Evolutionary conservation across 352 stramenopile species (phyloP).

Genomic region (Phytopythium aichiense): DNA sequence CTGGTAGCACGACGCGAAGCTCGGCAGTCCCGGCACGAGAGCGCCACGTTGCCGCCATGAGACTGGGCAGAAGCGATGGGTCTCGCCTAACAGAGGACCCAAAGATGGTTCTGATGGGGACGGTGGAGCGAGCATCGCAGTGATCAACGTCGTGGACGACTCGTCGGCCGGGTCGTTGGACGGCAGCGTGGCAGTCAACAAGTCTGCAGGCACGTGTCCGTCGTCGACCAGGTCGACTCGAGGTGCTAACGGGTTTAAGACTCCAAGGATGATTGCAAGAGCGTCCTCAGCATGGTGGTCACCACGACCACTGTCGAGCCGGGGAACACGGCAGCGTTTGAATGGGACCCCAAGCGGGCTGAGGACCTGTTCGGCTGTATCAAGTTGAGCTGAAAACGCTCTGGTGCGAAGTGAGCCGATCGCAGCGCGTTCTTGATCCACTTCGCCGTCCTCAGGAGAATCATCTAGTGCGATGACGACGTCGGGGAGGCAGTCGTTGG

Average conservation of each 20-base stretch:
- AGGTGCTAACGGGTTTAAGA: conserved; percentile 37
- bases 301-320: neutral
- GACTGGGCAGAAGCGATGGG: conserved; percentile 56
- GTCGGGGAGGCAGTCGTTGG: conserved; percentile 46
- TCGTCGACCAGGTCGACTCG: conserved; percentile 39
- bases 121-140: neutral
- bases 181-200: neutral
- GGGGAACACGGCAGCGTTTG: conserved; percentile 5
- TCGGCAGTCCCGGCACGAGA: conserved; percentile 37
- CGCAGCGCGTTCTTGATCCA: conserved; percentile 7
- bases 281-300: conserved; percentile 18
- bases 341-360: conserved; percentile 5
- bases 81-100: conserved; percentile 38
- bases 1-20: conserved; percentile 33
- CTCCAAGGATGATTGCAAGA: conserved; percentile 20
- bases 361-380: neutral
- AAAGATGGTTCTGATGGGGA: neutral
- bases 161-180: neutral
- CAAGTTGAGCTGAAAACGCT: neutral
- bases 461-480: conserved; percentile 38
- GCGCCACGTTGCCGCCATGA: conserved; percentile 35
- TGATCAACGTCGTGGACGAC: neutral
- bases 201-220: conserved; percentile 18
- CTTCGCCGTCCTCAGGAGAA: conserved; percentile 9
- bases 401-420: neutral